These are phyloP conservation scores for Rubia tinctorum DNA, from an alignment of 305 asterid genomes.

Conservation along the genomic window DNA sequence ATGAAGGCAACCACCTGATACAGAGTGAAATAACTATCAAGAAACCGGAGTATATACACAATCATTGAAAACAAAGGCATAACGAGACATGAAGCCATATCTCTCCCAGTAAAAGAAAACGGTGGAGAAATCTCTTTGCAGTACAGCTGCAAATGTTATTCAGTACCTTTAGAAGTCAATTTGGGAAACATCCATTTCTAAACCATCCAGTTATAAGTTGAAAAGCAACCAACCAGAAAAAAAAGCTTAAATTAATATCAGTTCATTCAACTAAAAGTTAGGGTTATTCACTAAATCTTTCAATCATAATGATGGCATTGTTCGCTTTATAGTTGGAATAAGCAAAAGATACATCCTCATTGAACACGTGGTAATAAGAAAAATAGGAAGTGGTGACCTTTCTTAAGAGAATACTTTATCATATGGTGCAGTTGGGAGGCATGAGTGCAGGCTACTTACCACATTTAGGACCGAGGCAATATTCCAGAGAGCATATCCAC, in stretches of 20 bases:
- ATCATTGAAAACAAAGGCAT: no score
- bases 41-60: no score
- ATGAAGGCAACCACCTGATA: conserved; percentile 66
- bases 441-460: conserved; percentile 45
- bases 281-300: neutral
- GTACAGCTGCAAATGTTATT: neutral
- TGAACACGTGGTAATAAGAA: conserved; percentile 10
- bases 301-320: no score
- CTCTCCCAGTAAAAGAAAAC: neutral
- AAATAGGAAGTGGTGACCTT: no score
- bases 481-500: conserved; percentile 86
- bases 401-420: neutral
- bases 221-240: neutral
- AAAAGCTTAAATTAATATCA: neutral
- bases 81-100: neutral
- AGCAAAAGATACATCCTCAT: neutral
- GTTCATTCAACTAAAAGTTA: neutral
- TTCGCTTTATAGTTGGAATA: neutral
- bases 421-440: neutral
- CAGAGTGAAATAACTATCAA: conserved; percentile 3
- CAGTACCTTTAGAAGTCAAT: conserved; percentile 1
- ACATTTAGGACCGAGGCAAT: conserved; percentile 70
- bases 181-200: neutral
- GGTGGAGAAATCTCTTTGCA: neutral
- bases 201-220: no score